These are phyloP conservation scores for Stachybotrys chartarum DNA, from an alignment of 2,329 filamentous ascomycete genomes.

Conservation along the genomic window DNA sequence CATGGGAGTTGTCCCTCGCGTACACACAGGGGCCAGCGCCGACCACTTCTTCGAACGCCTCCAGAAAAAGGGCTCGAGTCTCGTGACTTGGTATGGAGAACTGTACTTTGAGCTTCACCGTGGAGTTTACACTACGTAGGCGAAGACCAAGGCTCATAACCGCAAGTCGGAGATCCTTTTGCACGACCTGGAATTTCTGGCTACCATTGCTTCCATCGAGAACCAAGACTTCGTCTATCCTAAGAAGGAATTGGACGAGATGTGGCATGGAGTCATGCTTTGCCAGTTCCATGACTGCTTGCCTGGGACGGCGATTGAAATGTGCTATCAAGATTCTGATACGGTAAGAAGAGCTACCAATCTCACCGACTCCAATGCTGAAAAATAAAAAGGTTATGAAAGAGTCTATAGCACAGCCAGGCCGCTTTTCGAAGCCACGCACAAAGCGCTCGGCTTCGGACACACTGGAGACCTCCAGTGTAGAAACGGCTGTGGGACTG, in stretches of 20 bases:
- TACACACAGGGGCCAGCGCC: conserved; percentile 56
- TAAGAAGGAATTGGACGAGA: conserved; percentile 57
- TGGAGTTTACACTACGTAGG: conserved; percentile 62
- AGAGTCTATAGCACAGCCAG: no score
- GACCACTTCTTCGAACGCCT: conserved; percentile 60
- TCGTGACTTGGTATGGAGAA: conserved; percentile 64
- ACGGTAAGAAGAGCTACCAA: no score
- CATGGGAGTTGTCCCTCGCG: conserved; percentile 47
- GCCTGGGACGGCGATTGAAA: conserved; percentile 60
- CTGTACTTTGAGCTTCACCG: conserved; percentile 64
- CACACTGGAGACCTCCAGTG: no score
- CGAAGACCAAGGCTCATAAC: conserved; percentile 63
- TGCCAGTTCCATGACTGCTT: conserved; percentile 67
- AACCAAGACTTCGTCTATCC: conserved; percentile 53
- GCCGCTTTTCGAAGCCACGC: no score
- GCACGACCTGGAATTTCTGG: conserved; percentile 58
- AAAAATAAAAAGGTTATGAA: no score
- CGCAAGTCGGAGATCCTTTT: conserved; percentile 55
- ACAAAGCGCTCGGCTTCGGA: no score
- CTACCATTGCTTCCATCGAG: conserved; percentile 53
- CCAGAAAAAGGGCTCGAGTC: conserved; percentile 51
- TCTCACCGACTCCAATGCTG: no score
- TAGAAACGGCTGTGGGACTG: no score
- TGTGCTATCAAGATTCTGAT: conserved; percentile 63
- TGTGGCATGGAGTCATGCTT: conserved; percentile 60